Percentiles rank a stretch among this genome's conserved stretches.
phyloP scores from a whole-genome alignment of 116 monocot genomes.

The Dioscorea cayenensis region DNA sequence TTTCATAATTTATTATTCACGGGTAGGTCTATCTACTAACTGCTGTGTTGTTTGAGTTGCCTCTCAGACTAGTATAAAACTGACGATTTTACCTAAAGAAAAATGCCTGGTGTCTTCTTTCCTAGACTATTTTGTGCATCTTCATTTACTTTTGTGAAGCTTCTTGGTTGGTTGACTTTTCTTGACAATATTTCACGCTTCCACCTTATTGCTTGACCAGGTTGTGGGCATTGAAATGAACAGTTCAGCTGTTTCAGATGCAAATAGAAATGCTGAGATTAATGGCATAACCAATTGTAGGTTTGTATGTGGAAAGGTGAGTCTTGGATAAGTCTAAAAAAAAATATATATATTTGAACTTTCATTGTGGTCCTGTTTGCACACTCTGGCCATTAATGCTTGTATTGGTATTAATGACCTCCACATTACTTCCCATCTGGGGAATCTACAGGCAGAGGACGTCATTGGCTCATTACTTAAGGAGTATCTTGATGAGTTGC shows the following conservation, averaged over 20 bases:
- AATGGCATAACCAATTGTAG: slow-evolving; percentile 85
- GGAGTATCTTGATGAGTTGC: slow-evolving; percentile 52
- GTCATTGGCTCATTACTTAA: slow-evolving; percentile 73
- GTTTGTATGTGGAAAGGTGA: slow-evolving; percentile 89
- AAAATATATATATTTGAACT: no score
- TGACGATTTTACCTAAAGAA: no score
- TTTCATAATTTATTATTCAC: no score
- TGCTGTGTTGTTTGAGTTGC: no score
- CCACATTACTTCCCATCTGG: not conserved
- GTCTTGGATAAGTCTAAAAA: no score
- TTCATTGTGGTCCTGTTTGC: not conserved
- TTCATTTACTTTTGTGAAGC: no score
- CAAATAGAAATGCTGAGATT: slow-evolving; percentile 78
- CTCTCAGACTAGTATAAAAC: no score
- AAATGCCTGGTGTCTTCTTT: no score
- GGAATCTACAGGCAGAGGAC: slow-evolving; percentile 68
- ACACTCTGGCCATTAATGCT: no score
- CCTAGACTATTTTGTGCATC: no score
- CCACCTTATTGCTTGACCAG: slow-evolving; percentile 14
- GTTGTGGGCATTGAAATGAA: slow-evolving; percentile 99
- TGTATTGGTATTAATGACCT: not conserved
- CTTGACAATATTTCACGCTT: not conserved
- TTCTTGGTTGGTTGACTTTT: no score
- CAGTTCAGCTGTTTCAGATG: slow-evolving; percentile 84
- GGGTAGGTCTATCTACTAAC: no score